Conservation (phyloP, 345 rosid genomes). For the Boechera stricta region DNA sequence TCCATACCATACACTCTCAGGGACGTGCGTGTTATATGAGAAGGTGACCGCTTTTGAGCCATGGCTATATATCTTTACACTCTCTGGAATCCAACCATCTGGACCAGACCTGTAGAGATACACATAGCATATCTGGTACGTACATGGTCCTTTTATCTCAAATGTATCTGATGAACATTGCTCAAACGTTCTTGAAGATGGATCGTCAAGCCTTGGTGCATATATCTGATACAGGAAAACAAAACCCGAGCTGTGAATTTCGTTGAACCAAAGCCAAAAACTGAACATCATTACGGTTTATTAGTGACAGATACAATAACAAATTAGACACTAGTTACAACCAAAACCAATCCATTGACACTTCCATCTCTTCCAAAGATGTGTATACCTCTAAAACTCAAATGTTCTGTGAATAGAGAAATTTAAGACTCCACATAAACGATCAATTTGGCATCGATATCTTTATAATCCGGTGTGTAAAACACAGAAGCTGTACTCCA, state of each 20-base stretch:
- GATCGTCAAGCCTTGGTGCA: slow-evolving; percentile 80
- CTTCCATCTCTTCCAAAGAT: slow-evolving; percentile 6
- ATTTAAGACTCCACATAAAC: neutral
- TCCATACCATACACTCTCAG: slow-evolving; percentile 77
- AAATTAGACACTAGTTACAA: neutral
- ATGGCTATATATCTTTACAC: slow-evolving; percentile 57
- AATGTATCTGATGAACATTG: slow-evolving; percentile 82
- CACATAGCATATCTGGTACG: slow-evolving; percentile 71
- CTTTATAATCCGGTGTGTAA: neutral
- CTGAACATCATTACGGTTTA: neutral
- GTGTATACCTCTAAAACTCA: slow-evolving; percentile 5
- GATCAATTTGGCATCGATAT: neutral
- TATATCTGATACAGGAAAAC: slow-evolving; percentile 59
- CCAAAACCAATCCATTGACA: slow-evolving; percentile 20
- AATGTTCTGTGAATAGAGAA: neutral
- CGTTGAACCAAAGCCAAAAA: neutral
- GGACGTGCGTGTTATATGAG: slow-evolving; percentile 59
- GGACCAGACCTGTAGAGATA: slow-evolving; percentile 81
- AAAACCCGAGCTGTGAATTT: neutral
- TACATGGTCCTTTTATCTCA: slow-evolving; percentile 74
- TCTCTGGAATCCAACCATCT: slow-evolving; percentile 86
- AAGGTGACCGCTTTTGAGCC: slow-evolving; percentile 57
- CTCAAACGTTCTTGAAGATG: slow-evolving; percentile 62
- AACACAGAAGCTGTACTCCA: neutral
- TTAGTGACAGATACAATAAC: neutral